Percentiles rank a stretch among this genome's conserved stretches.
phyloP scores from a whole-genome alignment of 371 early-diverging fungal genomes.

The Circinella minor region DNA sequence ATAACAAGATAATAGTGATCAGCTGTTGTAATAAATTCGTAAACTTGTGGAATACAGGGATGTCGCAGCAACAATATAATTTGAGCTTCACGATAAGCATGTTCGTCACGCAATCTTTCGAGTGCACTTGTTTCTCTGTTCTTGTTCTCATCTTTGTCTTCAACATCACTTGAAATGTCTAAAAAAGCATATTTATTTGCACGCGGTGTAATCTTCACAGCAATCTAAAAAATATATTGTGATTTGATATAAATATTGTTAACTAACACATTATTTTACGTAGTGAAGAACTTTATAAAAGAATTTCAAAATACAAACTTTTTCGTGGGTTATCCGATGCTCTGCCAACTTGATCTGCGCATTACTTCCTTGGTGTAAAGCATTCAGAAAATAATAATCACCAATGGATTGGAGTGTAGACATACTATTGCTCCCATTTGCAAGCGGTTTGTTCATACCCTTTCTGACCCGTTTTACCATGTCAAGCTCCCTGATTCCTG shows the following conservation, averaged over 20 bases:
- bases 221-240: not conserved
- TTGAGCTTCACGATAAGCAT: conserved; percentile 1
- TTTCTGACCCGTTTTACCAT: not conserved
- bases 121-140: not conserved
- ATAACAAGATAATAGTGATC: conserved; percentile 5
- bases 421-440: not conserved
- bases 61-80: not conserved
- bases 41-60: not conserved
- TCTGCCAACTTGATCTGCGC: conserved; percentile 2
- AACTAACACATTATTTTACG: not conserved
- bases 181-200: not conserved
- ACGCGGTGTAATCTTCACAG: conserved; percentile 2
- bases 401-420: not conserved
- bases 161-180: not conserved
- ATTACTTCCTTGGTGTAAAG: not conserved
- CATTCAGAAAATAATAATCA: not conserved
- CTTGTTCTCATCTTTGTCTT: not conserved
- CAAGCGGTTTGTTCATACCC: not conserved
- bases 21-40: not conserved
- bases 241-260: too few relatives aligned
- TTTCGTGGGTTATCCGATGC: not conserved
- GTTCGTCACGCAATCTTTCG: not conserved
- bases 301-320: not conserved
- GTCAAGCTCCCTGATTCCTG: conserved; percentile 1
- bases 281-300: not conserved